Conservation (phyloP, 164 flowering plant genomes). For the Tetracentron sinense region DNA sequence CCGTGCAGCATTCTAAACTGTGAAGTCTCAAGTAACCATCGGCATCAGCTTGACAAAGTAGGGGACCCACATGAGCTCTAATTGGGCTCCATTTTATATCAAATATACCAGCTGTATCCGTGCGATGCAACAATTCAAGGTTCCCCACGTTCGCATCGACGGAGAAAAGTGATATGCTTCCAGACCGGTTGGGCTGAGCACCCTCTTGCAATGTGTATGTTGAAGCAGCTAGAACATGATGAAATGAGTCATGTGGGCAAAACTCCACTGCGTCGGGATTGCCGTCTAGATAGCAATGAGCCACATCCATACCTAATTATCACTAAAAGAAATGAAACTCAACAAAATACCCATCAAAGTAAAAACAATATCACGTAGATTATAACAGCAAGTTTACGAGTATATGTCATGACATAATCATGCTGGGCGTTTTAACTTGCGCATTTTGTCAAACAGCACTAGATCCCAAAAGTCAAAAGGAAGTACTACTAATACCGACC, state of each 20-base stretch:
- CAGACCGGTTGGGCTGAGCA: constrained; percentile 57
- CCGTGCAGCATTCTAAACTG: constrained; percentile 28
- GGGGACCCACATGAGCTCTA: constrained; percentile 28
- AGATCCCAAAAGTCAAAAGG: no score
- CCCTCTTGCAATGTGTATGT: constrained; percentile 89
- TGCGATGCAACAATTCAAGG: constrained; percentile 42
- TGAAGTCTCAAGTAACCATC: constrained; percentile 68
- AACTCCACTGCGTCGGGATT: constrained; percentile 93
- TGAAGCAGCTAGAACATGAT: constrained; percentile 67
- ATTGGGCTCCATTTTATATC: constrained; percentile 83
- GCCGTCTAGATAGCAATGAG: constrained; percentile 66
- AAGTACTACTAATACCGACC: no score
- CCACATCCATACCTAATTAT: constrained; percentile 54
- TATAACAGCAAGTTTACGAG: no score
- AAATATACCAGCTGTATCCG: constrained; percentile 73
- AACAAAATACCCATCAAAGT: no score
- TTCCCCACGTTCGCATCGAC: constrained; percentile 42
- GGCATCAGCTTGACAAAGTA: constrained; percentile 91
- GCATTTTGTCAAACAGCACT: no score
- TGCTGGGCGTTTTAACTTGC: no score
- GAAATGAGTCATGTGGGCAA: constrained; percentile 61
- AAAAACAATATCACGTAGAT: no score
- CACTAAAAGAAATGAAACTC: not conserved
- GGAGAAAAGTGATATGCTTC: constrained; percentile 73
- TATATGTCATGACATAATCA: no score